These are phyloP conservation scores for Sarocladium brachiariae DNA, from an alignment of 2,329 filamentous ascomycete genomes.

Conservation along the genomic window DNA sequence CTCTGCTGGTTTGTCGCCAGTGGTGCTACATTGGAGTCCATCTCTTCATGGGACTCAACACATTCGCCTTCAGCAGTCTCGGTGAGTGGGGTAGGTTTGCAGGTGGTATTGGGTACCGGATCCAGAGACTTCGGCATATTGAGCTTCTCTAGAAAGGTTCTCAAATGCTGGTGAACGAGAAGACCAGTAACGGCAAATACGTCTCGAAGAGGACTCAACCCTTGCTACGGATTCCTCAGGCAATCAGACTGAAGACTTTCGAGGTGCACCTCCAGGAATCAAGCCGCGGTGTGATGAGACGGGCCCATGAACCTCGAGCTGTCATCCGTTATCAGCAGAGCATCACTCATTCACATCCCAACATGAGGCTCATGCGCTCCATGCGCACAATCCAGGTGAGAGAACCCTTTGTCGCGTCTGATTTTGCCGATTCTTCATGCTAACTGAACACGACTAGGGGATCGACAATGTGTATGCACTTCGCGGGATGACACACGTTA, in stretches of 20 bases:
- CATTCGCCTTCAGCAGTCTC: slow-evolving; percentile 45
- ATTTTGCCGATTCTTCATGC: too few relatives aligned
- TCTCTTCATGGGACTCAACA: slow-evolving; percentile 42
- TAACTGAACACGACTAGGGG: too few relatives aligned
- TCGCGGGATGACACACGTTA: slow-evolving; percentile 33
- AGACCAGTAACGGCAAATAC: slow-evolving; percentile 14
- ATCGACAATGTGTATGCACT: not conserved
- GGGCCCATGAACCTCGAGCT: slow-evolving; percentile 26
- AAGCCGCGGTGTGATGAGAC: slow-evolving; percentile 21
- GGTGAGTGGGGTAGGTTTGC: slow-evolving; percentile 44
- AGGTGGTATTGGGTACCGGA: slow-evolving; percentile 31
- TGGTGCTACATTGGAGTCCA: slow-evolving; percentile 34
- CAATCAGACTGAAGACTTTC: slow-evolving; percentile 32
- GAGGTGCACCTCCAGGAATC: slow-evolving; percentile 35
- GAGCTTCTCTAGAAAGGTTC: slow-evolving; percentile 37
- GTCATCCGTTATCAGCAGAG: slow-evolving; percentile 18
- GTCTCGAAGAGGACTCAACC: slow-evolving; percentile 32
- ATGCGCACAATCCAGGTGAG: slow-evolving; percentile 30
- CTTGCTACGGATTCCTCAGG: slow-evolving; percentile 28
- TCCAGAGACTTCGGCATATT: slow-evolving; percentile 37
- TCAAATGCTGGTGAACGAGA: slow-evolving; percentile 21
- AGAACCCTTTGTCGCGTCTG: too few relatives aligned
- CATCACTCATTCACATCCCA: slow-evolving; percentile 31
- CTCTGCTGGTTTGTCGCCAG: slow-evolving; percentile 32
- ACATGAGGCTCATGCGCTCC: slow-evolving; percentile 28